Percentiles rank a stretch among this genome's conserved stretches.
Evolutionary conservation across 495 filamentous ascomycete species (phyloP).

Genomic region (Annulohypoxylon nitens): DNA sequence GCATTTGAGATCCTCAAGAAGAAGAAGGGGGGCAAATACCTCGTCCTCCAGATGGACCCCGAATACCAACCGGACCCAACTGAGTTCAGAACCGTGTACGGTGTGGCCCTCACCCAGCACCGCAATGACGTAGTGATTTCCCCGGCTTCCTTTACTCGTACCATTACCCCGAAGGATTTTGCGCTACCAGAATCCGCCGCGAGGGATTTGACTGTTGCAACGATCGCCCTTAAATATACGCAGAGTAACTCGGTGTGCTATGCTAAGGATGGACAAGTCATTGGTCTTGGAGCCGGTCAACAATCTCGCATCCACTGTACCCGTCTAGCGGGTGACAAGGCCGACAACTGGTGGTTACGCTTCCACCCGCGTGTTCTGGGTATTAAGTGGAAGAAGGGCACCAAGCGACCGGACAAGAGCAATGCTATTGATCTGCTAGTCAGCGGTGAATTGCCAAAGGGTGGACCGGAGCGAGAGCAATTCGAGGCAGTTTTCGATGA

Average conservation of each 20-base stretch:
- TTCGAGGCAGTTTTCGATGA: slow-evolving; percentile 94
- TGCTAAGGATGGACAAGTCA: slow-evolving; percentile 91
- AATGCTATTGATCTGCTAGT: slow-evolving; percentile 97
- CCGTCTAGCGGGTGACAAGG: slow-evolving; percentile 96
- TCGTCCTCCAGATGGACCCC: slow-evolving; percentile 94
- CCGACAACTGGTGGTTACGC: slow-evolving; percentile 99
- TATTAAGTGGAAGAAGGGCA: slow-evolving; percentile 96
- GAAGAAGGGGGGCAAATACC: slow-evolving; percentile 98
- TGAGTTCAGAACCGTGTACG: slow-evolving; percentile 89
- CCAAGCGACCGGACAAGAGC: slow-evolving; percentile 95
- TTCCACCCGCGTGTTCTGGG: slow-evolving; percentile 89
- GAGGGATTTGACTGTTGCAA: slow-evolving; percentile 93
- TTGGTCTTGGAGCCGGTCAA: slow-evolving; percentile 95
- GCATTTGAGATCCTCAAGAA: slow-evolving; percentile 93
- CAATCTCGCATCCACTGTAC: slow-evolving; percentile 99
- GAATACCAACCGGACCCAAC: slow-evolving; percentile 79
- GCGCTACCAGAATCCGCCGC: slow-evolving; percentile 82
- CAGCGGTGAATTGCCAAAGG: slow-evolving; percentile 85
- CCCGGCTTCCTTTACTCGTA: slow-evolving; percentile 83
- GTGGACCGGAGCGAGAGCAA: slow-evolving; percentile 81
- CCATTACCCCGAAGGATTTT: slow-evolving; percentile 86
- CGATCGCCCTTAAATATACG: slow-evolving; percentile 97
- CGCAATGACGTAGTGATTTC: slow-evolving; percentile 92
- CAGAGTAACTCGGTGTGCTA: slow-evolving; percentile 99
- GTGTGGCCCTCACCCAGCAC: slow-evolving; percentile 85